phyloP scores from a whole-genome alignment of 2,329 filamentous ascomycete species.

The Arthrinium puccinioides region DNA sequence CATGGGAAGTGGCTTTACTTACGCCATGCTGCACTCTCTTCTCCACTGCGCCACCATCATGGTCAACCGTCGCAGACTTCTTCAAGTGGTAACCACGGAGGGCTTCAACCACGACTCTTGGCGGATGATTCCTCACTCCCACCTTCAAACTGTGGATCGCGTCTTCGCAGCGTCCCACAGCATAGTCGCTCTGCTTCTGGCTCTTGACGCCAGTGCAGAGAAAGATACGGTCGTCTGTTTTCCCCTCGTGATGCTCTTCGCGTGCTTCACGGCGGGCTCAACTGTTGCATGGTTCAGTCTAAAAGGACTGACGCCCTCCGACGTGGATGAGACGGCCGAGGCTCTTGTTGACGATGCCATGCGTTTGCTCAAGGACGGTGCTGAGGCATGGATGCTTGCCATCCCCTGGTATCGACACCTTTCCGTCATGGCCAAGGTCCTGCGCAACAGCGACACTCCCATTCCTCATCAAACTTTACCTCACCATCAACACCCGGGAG shows the following conservation, averaged over 20 bases:
- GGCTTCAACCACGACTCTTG: constrained; percentile 47
- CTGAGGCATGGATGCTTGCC: constrained; percentile 53
- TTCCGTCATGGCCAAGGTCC: constrained; percentile 53
- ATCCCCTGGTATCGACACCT: constrained; percentile 53
- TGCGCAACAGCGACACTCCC: constrained; percentile 43
- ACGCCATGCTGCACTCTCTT: constrained; percentile 55
- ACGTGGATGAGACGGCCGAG: constrained; percentile 49
- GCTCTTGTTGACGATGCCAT: constrained; percentile 52
- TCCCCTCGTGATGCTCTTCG: constrained; percentile 58
- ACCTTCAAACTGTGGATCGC: constrained; percentile 44
- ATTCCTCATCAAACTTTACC: constrained; percentile 21
- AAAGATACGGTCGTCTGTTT: constrained; percentile 54
- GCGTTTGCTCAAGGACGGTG: constrained; percentile 51
- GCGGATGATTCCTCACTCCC: constrained; percentile 40
- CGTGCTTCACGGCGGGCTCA: constrained; percentile 53
- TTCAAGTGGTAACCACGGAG: constrained; percentile 48
- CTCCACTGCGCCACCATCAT: constrained; percentile 55
- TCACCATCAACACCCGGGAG: constrained; percentile 8
- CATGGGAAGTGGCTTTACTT: constrained; percentile 56
- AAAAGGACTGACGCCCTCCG: constrained; percentile 49
- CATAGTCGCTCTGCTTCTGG: constrained; percentile 47
- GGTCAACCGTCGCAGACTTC: constrained; percentile 50
- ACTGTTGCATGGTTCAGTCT: constrained; percentile 57
- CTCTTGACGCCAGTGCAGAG: constrained; percentile 48
- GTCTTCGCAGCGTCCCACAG: constrained; percentile 53